Evolutionary conservation across 2,329 filamentous ascomycete genomes (phyloP).

Genomic region (Talaromyces sp.): DNA sequence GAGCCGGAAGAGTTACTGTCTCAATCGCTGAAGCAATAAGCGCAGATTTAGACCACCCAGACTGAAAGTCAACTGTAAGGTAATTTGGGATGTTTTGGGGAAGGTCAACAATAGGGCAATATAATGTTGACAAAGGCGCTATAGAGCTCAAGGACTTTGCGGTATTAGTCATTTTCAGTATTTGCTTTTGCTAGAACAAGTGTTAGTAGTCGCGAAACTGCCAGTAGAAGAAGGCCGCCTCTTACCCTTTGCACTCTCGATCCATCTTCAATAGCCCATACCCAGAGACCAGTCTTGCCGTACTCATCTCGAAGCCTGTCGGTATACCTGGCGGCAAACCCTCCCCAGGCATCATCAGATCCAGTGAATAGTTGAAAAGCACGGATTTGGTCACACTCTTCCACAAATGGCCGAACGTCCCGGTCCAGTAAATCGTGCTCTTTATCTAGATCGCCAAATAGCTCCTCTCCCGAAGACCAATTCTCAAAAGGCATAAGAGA

Average conservation of each 20-base stretch:
- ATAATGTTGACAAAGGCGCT: constrained; percentile 65
- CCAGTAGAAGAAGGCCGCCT: constrained; percentile 2
- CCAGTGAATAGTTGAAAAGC: constrained; percentile 72
- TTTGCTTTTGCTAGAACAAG: constrained; percentile 45
- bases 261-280: constrained; percentile 73
- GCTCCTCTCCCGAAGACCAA: constrained; percentile 65
- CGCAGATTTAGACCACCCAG: constrained; percentile 74
- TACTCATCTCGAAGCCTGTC: constrained; percentile 83
- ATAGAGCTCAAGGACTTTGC: constrained; percentile 66
- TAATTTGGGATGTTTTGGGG: constrained; percentile 52
- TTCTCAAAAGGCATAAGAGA: constrained; percentile 75
- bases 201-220: constrained; percentile 5
- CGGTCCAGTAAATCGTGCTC: constrained; percentile 84
- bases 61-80: constrained; percentile 55
- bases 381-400: constrained; percentile 91
- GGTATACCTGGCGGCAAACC: constrained; percentile 66
- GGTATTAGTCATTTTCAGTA: constrained; percentile 64
- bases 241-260: constrained; percentile 50
- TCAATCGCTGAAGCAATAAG: constrained; percentile 72
- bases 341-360: constrained; percentile 74
- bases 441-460: constrained; percentile 66
- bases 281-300: constrained; percentile 78
- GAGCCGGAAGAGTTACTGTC: constrained; percentile 68
- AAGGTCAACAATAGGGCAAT: constrained; percentile 67
- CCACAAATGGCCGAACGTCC: constrained; percentile 80